Base-by-base conservation (phyloP, 2,329 filamentous ascomycete genomes). In the Cordyceps pruinosa region DNA sequence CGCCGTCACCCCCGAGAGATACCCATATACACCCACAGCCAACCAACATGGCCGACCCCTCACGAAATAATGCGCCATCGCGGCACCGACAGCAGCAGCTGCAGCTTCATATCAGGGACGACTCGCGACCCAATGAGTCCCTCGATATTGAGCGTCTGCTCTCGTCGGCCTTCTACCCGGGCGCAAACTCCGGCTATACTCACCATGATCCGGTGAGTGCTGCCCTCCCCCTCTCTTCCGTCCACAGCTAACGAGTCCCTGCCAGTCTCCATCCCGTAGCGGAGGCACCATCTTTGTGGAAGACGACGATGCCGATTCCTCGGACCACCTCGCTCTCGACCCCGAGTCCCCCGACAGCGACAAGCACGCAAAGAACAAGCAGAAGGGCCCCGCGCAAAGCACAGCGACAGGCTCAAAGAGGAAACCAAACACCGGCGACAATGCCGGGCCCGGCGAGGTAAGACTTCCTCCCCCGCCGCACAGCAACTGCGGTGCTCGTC, bases 151-250 rank as follows among this genome's bases (percentile, higher is more conserved):
- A 56, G 28, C 21, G 54, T 1, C 46, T 56, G 21, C 54, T 56
- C 9, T 56, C 54, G 21, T 56, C 54, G 4, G 19, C 54, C 2
- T 44, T 50, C n/a, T 56, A 56, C 25, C 54, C 54, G 8, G 54
- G 54, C 37, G 37, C 53, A 23, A 15, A 19, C 17, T 25, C 54
- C 12, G 32, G 19, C n/a, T 56, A 56, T 23, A 48, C 15, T 39
- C 30, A 30, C 17, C 35, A 23, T 19, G 44, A 28, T 28, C 32
- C 44, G 25, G 53, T 47, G 28, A 4, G 7, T 9, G n/a, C 15
- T 5, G 2, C 15, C 5, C n/a, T 3, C 2, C 6, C 26, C 21
- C 15, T 50, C 19, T 15, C 37, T 23, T 15, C n/a, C 41, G 32
- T 30, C 7, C 28, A 10, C 34, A 21, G 26, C 45, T 47, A 48